Base-by-base conservation (phyloP, 345 rosid species). In the Theobroma cacao region DNA sequence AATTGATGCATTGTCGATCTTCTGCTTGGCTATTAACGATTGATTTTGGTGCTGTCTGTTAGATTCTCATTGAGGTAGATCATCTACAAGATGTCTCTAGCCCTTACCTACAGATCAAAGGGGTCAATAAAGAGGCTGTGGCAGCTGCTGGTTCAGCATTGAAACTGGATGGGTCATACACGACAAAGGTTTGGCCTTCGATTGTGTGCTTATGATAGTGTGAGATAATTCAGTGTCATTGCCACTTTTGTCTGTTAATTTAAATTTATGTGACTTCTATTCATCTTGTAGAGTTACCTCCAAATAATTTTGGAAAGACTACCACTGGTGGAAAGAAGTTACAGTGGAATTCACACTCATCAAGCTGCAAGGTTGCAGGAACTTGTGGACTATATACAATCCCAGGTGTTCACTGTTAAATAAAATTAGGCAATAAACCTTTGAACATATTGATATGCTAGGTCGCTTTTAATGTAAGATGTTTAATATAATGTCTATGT, bases 91-190 rank as follows among this genome's bases (percentile, higher is more conserved):
- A 91, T 79, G 85, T 80, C 73, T 87, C 93, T 22, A 85, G 87
- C 82, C 93, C 98, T 24, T 97, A 91, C 86, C 73, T 97, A 78
- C 99, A 97, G 84, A 97, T 97, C 75, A 97, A 97, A 91, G 99
- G 99, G 77, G 92, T 93, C 72, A 85, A 91, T 84, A 97, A 92
- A 84, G 98, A 97, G 79, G 93, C 93, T 55, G 99, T 97, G 64
- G 90, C 90, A 18, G 92, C 93, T 73, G 97, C 98, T 81, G 99
- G 99, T 75, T 94, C 98, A 68, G 84, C 87, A 56, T 90, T 97
- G 79, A 90, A 89, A 81, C 83, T 97, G 63, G 97, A 94, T 83
- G 94, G 96, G 61, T 97, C 98, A 77, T 97, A 97, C 83, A 93
- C 98, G 38, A 93, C 99, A 48, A 94, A 97, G 99, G 99, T 97